phyloP scores from a whole-genome alignment of 192 early-diverging fungal species.

The Obelidium mucronatum region DNA sequence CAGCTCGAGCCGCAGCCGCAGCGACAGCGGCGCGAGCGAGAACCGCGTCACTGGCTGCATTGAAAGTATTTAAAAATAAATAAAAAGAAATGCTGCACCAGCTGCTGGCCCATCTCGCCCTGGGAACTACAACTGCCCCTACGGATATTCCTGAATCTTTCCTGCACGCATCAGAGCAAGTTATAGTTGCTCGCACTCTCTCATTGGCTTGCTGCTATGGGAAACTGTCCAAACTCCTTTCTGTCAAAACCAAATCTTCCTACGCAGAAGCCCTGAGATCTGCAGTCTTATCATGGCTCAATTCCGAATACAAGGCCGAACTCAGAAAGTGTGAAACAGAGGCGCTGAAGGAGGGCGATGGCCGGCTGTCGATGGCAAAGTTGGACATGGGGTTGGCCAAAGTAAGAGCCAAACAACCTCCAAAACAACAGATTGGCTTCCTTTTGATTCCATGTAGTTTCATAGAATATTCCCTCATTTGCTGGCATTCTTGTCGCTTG shows the following conservation, averaged over 20 bases:
- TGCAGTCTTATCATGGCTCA: background rate
- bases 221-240: background rate
- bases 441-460: background rate
- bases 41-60: conserved; percentile 41
- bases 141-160: background rate
- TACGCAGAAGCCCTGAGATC: background rate
- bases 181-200: too few species aligned
- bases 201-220: too few species aligned
- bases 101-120: background rate
- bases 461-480: background rate
- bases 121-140: background rate
- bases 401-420: too few species aligned
- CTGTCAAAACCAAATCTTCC: background rate
- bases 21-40: conserved; percentile 37
- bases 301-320: background rate
- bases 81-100: background rate
- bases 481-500: background rate
- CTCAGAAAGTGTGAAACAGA: background rate
- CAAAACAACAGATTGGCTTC: background rate
- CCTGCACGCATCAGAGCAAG: background rate
- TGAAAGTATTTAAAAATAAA: background rate
- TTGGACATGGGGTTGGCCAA: too few species aligned
- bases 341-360: too few species aligned
- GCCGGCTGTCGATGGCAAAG: too few species aligned
- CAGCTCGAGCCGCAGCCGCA: conserved; percentile 41